Evolutionary conservation across 75 land plant genomes (phyloP).

Genomic region (Selaginella moellendorffii): DNA sequence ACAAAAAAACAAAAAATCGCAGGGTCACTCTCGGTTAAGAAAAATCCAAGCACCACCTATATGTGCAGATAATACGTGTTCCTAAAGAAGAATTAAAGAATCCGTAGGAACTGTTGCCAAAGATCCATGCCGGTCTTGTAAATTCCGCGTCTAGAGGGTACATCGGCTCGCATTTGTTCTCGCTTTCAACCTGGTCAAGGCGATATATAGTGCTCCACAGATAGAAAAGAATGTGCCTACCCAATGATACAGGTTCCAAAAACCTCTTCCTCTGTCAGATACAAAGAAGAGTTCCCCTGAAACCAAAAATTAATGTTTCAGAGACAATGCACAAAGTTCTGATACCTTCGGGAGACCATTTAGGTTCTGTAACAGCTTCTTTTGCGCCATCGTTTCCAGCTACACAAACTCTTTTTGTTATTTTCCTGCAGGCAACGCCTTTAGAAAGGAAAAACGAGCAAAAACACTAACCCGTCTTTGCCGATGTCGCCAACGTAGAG

Average conservation of each 20-base stretch:
- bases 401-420: slow-evolving; percentile 43
- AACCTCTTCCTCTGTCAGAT: slow-evolving; percentile 67
- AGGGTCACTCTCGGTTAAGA: neutral
- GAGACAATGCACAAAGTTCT: neutral
- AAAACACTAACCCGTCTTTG: slow-evolving; percentile 50
- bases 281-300: slow-evolving; percentile 81
- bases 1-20: neutral
- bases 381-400: slow-evolving; percentile 59
- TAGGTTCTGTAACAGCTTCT: slow-evolving; percentile 86
- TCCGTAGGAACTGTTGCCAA: slow-evolving; percentile 74
- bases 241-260: slow-evolving; percentile 86
- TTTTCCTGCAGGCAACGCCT: slow-evolving; percentile 24
- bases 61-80: slow-evolving; percentile 46
- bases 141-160: slow-evolving; percentile 96
- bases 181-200: slow-evolving; percentile 39
- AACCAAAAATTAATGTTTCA: neutral
- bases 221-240: slow-evolving; percentile 24
- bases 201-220: neutral
- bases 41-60: slow-evolving; percentile 35
- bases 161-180: slow-evolving; percentile 41
- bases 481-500: slow-evolving; percentile 80
- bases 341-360: slow-evolving; percentile 86
- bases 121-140: slow-evolving; percentile 79
- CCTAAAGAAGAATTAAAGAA: slow-evolving; percentile 20
- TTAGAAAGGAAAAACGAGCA: neutral